Evolutionary conservation across 768 basidiomycete species (phyloP), one percentile per base, ranked within the genome.

Genomic region (Mycena galopus): DNA sequence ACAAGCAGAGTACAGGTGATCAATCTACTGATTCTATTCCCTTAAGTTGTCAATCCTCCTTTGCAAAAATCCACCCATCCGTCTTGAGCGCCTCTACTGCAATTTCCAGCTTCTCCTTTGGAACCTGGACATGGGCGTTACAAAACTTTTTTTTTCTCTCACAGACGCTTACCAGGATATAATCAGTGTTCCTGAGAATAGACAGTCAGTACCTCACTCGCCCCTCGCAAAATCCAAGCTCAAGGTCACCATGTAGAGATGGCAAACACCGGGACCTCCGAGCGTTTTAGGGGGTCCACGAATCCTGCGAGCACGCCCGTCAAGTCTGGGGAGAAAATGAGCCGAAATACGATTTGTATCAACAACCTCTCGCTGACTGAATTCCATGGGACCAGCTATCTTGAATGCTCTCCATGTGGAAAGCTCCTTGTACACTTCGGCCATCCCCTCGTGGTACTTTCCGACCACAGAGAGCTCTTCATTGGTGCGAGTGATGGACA

Each of bases 321-420:
- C 74, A 92, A 77, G 66, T 81, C 90, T 92, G 69, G 29, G 16
- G 32, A n/a, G 25, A 25, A 66, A 39, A 50, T 60, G 9, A 61
- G 51, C 66, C 42, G 32, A 32, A 64, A 25, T 33, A 33, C 21
- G 44, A 57, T 47, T 19, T n/a, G 62, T 50, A n/a, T 12, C 16
- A 39, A 29, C 4, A 12, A 19, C 23, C 11, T 32, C 32, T 39
- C n/a, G 77, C 84, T 68, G 59, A 90, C 91, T 85, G 72, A 92
- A 91, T 73, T 90, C 89, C 90, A 93, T 90, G 3, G 90, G 91
- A 4, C 91, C 92, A 39, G 82, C 84, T 47, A 93, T 89, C 79
- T 89, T 89, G 71, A 92, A 88, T 76, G 88, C 88, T 75, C 80
- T 84, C 91, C 91, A 91, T 1, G 82, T 82, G 27, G 85, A 84